Conservation (phyloP, 352 stramenopile genomes). For the Thalassiosira mediterranea region DNA sequence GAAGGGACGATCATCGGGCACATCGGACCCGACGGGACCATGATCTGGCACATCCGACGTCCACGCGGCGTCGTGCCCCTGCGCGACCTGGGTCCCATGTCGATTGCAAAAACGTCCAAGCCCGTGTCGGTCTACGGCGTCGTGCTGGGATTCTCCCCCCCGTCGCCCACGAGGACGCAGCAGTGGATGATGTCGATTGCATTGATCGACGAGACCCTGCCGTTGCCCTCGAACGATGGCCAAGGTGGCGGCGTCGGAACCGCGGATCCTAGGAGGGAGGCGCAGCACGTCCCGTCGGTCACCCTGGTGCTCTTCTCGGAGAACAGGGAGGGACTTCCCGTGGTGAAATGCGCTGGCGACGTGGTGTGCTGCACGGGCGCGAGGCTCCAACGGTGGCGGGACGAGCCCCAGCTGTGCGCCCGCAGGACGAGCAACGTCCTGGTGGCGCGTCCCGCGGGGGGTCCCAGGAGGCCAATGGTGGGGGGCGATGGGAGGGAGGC, state of each 20-base stretch:
- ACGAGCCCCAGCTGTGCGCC: constrained; percentile 39
- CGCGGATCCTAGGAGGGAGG: neutral
- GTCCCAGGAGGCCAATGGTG: neutral
- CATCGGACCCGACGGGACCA: no score
- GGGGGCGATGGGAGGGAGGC: no score
- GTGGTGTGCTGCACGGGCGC: constrained; percentile 58
- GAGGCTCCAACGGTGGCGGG: constrained; percentile 44
- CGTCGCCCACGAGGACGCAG: constrained; percentile 44
- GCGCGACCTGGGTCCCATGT: constrained; percentile 14
- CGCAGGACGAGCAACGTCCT: constrained; percentile 31
- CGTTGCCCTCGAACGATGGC: constrained; percentile 8
- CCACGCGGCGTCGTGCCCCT: constrained; percentile 19
- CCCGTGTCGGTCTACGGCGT: constrained; percentile 54
- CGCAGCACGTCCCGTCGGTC: constrained; percentile 48
- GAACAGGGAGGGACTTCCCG: constrained; percentile 51
- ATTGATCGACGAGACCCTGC: constrained; percentile 63
- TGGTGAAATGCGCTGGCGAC: constrained; percentile 64
- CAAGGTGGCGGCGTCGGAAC: neutral
- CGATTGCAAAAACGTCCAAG: constrained; percentile 25
- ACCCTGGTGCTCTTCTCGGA: constrained; percentile 67
- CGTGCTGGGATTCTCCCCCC: constrained; percentile 63
- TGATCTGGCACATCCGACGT: constrained; percentile 38
- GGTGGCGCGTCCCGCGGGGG: constrained; percentile 19
- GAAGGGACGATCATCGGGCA: no score
- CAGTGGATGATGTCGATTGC: constrained; percentile 67